Evolutionary conservation across 148 eudicot species (phyloP), one percentile per base, ranked within the genome.

Genomic region (Rhododendron kiyosumense): DNA sequence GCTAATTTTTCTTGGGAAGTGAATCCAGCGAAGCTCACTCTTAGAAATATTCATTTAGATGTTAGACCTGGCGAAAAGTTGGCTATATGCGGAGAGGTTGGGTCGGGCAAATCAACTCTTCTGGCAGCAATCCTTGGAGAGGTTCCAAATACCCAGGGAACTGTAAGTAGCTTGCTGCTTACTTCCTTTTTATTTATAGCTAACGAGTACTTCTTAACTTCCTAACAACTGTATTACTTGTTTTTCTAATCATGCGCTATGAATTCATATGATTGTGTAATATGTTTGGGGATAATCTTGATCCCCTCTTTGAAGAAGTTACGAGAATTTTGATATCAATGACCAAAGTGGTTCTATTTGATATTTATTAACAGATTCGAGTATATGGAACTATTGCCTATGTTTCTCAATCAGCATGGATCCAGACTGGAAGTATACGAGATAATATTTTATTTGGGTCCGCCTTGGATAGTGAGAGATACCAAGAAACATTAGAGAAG

Each of bases 391-490:
- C 84, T 11, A 89, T 93, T 61, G 97, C 99, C 36, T 96, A 96
- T 89, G 99, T 96, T 61, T 92, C 99, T 76, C 99, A 96, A 87
- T 93, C 99, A 83, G 96, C 99, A 43, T 96, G 98, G 98, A 96
- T 96, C 82, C 99, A 95, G 86, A 92, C 97, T 5, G 99, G 99
- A 61, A 92, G 89, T 74, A 95, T 96, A 85, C 94, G 92, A 13
- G 97, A 94, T 0, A 96, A 95, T 84, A 94, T 96, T 76, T 88
- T 95, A 18, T 96, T 96, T 52, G 99, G 99, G 28, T 93, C 94
- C 22, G 74, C 83, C 54, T 79, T 96, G 90, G 93, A 96, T 88
- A 86, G 85, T 46, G 85, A 85, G 41, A 91, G 93, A 90, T 95
- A 95, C 85, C 93, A 92, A 83, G 94, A 94, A 81, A 92, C 94